Evolutionary conservation across 805 yeast species (phyloP), one percentile per base, ranked within the genome.

Genomic region (Dipodascopsis uninucleata): DNA sequence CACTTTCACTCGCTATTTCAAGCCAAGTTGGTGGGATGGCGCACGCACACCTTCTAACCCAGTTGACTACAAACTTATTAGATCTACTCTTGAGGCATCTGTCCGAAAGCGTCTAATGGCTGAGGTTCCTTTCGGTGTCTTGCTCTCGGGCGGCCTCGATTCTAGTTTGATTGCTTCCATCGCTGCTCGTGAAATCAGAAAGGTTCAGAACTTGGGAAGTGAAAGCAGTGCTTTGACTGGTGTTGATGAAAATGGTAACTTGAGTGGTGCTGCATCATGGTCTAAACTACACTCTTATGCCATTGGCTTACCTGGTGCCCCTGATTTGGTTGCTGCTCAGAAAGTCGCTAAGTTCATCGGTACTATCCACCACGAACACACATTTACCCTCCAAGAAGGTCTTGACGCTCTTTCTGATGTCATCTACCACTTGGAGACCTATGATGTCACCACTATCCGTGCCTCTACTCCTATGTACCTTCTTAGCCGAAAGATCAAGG

Each of bases 71-170:
- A 78, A 65, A 61, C 58, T 70, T 48, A 77, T 93, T 51, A 82
- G 96, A 68, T 83, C 81, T 61, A 67, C 85, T 39, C 77, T 93
- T 65, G 98, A 93, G 69, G 71, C 83, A 71, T 88, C 98, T 38
- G 99, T 93, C 44, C 84, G 98, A 76, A 93, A 93, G 85, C 84
- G 98, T 77, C 78, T 93, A 62, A 93, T 93, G 99, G 93, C 97
- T 45, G 99, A 93, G 74, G 99, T 93, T 52, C 97, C 99, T 45
- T 93, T 86, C 68, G 99, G 99, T 72, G 99, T 93, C 36, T 74
- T 93, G 58, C 75, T 93, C 58, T 87, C 96, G 18, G 99, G 99
- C 65, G 99, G 99, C 57, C 78, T 93, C 62, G 99, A 93, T 68
- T 88, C 97, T 36, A 87, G 96, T 18, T 75, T 93, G 68, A 93